Evolutionary conservation across 2,329 filamentous ascomycete species (phyloP), one percentile per base, ranked within the genome.

Genomic region (Xylariaceae sp.): DNA sequence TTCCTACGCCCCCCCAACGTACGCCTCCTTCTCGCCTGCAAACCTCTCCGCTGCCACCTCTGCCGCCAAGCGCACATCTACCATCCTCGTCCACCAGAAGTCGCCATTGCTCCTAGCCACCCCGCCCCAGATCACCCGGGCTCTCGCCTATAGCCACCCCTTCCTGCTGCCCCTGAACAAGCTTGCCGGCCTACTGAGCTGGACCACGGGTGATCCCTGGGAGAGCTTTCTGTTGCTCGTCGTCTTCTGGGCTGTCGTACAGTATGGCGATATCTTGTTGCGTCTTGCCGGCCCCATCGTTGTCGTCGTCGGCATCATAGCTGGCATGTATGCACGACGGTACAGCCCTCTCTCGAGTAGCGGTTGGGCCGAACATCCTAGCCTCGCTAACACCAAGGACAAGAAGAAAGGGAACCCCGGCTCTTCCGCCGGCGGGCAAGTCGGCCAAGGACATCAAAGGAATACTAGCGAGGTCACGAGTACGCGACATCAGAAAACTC

Each of bases 31-130:
- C 77, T 94, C 93, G 4, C 92, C 94, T 26, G 83, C 87, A 18
- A 91, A 88, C 18, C 82, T 92, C 62, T 87, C 85, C 49, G 75
- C 79, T 44, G 75, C 78, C 53, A 77, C 81, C 26, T 80, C 83
- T 9, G 82, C 85, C 30, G 85, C 85, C 35, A 88, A 89, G 67
- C 88, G 93, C 58, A 86, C 91, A 39, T 95, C 91, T 15, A 95
- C 91, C 52, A 92, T 99, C 64, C 85, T 97, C 63, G 92, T 99
- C 16, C 92, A 97, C 73, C 93, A 96, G 72, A 99, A 97, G 75
- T 96, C 91, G 13, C 94, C 94, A 9, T 76, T 99, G 39, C 81
- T 99, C 15, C 87, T 96, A 55, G 92, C 93, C 13, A 99, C 94
- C 8, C 94, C 94, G 36, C 94, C 94, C 1, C 91, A 96, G 69